Base-by-base conservation (phyloP, 2,329 filamentous ascomycete genomes). In the Aspergillaceae sp. region DNA sequence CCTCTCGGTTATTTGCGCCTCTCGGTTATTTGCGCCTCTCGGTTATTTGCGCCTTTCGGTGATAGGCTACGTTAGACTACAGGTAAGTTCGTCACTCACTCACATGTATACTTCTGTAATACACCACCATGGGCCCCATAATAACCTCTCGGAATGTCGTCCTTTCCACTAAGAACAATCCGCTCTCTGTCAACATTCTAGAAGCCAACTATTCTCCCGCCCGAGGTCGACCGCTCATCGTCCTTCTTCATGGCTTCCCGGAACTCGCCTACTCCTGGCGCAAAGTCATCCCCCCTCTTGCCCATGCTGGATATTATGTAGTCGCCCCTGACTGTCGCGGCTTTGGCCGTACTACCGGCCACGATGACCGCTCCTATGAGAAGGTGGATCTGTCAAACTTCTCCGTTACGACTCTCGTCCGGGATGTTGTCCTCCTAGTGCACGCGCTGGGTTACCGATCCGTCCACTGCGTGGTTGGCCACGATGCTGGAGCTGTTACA, bases 251-350 rank as follows among this genome's bases (percentile, higher is more conserved):
- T 62, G 83, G 83, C 34, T 86, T 78, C 51, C 83, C 83, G 1
- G 82, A 86, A 57, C 69, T 86, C 2, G 80, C 83, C 29, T 86
- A 76, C 60, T 84, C 82, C 41, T 86, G 82, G 81, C 77, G 82
- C 43, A 79, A 80, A 46, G 65, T 84, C 33, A 72, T 86, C 55
- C 73, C 75, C 5, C 59, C 67, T 0, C 68, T 87, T n/a, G 78
- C 82, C 4, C 62, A 66, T 0, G 70, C 74, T 4, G 82, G 82
- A 29, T 86, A 80, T 63, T 75, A 82, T 57, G 80, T 82, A 44
- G 77, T 86, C 2, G 82, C 83, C 1, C 78, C 79, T 33, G 83
- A 87, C 55, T 80, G 83, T 55, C 74, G 83, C 42, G 83, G 82
- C 5, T 86, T 83, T 52, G 83, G 83, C 7, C 74, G 81, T 28